Evolutionary conservation across 495 filamentous ascomycete species (phyloP).

Genomic region (Astrothelium macrocarpum): DNA sequence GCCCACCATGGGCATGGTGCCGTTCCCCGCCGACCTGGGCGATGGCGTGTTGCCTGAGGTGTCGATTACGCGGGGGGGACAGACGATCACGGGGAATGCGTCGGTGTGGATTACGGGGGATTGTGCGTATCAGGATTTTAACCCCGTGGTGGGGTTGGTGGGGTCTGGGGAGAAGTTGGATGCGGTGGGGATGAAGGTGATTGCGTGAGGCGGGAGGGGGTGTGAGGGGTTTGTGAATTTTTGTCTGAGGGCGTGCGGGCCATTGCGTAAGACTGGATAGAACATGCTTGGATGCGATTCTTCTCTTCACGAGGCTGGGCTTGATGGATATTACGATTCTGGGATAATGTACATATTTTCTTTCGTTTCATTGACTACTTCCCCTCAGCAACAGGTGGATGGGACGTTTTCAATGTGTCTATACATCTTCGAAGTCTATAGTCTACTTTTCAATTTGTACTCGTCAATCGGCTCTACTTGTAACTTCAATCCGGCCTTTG

Average conservation of each 20-base stretch:
- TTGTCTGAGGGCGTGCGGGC: neutral
- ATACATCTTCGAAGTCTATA: neutral
- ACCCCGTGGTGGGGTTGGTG: constrained; percentile 17
- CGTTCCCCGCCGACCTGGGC: constrained; percentile 16
- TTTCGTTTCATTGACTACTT: neutral
- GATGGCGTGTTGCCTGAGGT: constrained; percentile 15
- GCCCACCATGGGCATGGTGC: constrained; percentile 15
- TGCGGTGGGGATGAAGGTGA: neutral
- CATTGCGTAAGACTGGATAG: neutral
- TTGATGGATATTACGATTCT: neutral
- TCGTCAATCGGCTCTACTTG: constrained; percentile 29
- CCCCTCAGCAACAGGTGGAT: neutral
- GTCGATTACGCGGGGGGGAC: constrained; percentile 13
- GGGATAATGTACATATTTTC: neutral
- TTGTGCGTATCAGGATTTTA: constrained; percentile 17
- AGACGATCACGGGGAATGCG: constrained; percentile 9
- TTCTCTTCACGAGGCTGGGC: neutral
- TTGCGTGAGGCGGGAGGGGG: neutral
- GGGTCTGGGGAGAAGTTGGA: constrained; percentile 7
- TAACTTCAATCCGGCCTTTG: constrained; percentile 52
- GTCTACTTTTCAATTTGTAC: neutral
- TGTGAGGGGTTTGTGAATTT: no score
- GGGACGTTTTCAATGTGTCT: neutral
- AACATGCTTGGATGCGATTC: neutral
- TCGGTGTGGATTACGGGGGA: constrained; percentile 4